These are phyloP conservation scores for Ammopiptanthus mongolicus DNA, from an alignment of 306 rosid genomes.

Conservation along the genomic window DNA sequence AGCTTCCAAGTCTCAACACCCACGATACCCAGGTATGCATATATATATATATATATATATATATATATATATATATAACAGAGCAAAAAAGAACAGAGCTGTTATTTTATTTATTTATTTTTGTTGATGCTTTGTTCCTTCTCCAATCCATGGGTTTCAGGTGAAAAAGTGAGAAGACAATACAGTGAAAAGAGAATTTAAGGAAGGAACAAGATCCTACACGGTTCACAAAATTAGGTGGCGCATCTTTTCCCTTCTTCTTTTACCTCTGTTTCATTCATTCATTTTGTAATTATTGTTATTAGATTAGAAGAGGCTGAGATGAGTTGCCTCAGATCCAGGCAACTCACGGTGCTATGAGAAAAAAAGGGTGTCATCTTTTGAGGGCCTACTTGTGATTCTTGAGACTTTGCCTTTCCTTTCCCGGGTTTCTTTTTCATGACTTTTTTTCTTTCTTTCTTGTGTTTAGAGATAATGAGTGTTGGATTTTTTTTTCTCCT, in stretches of 20 bases:
- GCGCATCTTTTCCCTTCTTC: slow-evolving; percentile 13
- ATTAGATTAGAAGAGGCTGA: slow-evolving; percentile 37
- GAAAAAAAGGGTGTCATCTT: slow-evolving; percentile 45
- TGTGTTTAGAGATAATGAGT: slow-evolving; percentile 50
- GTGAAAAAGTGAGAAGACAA: slow-evolving; percentile 15
- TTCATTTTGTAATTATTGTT: slow-evolving; percentile 31
- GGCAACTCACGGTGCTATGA: slow-evolving; percentile 47
- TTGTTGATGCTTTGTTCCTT: slow-evolving; percentile 17
- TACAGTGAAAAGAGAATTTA: background rate
- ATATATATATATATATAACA: background rate
- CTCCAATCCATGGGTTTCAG: slow-evolving; percentile 33
- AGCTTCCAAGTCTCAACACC: slow-evolving; percentile 27
- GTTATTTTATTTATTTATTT: slow-evolving; percentile 20
- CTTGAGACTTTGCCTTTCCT: slow-evolving; percentile 58
- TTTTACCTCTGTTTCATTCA: slow-evolving; percentile 20
- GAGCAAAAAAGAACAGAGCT: slow-evolving; percentile 15
- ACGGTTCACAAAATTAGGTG: slow-evolving; percentile 56
- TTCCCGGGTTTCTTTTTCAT: slow-evolving; percentile 60
- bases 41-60: background rate
- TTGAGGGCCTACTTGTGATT: slow-evolving; percentile 68
- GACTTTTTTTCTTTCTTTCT: slow-evolving; percentile 45
- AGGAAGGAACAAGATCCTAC: slow-evolving; percentile 21
- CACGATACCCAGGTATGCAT: slow-evolving; percentile 1
- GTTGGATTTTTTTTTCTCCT: background rate
- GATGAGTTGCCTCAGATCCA: slow-evolving; percentile 79